Evolutionary conservation across 148 eudicot genomes (phyloP).

Genomic region (Camellia sinensis): DNA sequence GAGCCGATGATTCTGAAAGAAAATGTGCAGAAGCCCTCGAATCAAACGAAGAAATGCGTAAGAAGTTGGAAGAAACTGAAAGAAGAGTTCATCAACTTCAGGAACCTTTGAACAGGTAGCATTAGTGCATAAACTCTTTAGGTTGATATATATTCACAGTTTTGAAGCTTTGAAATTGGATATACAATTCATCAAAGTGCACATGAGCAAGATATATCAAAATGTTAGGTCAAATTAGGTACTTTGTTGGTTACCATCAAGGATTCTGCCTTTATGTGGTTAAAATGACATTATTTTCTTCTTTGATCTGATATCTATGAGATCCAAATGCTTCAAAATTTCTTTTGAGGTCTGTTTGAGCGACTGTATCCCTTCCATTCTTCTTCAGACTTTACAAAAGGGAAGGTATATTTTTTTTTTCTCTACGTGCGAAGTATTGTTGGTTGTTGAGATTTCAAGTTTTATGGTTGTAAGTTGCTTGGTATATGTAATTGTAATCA

Average conservation of each 20-base stretch:
- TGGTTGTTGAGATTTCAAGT: too few species aligned
- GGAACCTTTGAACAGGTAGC: too few species aligned
- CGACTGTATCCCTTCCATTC: too few species aligned
- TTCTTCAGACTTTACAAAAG: too few species aligned
- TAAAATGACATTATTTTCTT: not conserved
- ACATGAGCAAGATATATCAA: not conserved
- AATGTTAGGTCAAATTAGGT: not conserved
- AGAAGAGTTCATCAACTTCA: too few species aligned
- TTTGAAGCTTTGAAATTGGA: not conserved
- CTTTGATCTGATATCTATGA: not conserved
- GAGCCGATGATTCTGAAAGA: too few species aligned
- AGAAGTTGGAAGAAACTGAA: too few species aligned
- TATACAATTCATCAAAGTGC: not conserved
- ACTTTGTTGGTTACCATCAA: not conserved
- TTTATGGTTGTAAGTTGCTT: not conserved
- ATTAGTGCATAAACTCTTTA: slow-evolving; percentile 3
- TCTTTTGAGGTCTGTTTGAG: not conserved
- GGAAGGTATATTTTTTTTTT: too few species aligned
- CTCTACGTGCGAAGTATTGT: too few species aligned
- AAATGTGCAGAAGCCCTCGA: too few species aligned
- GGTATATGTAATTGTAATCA: not conserved
- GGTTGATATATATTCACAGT: not conserved
- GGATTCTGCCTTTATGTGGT: not conserved
- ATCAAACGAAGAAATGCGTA: too few species aligned
- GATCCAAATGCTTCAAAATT: not conserved